Conservation (phyloP, 768 basidiomycete species). For the Lactarius hatsudake region DNA sequence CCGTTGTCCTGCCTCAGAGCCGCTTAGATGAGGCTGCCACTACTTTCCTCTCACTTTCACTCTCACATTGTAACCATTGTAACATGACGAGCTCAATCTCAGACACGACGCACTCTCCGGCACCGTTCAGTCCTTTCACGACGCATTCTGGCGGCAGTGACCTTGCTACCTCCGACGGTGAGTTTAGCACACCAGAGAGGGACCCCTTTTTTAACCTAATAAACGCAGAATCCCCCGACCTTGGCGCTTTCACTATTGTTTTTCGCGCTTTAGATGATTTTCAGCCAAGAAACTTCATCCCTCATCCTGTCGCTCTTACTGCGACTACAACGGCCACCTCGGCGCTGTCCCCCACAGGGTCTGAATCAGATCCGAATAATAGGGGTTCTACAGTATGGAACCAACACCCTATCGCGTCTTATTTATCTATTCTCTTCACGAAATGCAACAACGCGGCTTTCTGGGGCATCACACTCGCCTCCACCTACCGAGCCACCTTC, state of each 20-base stretch:
- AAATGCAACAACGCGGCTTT: constrained; percentile 22
- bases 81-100: constrained; percentile 36
- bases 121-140: constrained; percentile 41
- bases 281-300: constrained; percentile 40
- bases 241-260: constrained; percentile 69
- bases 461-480: constrained; percentile 21
- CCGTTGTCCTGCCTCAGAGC: background rate
- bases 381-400: constrained; percentile 64
- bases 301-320: constrained; percentile 26
- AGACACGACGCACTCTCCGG: constrained; percentile 37
- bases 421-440: constrained; percentile 43
- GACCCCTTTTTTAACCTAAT: background rate
- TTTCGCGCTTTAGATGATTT: constrained; percentile 63
- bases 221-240: constrained; percentile 60
- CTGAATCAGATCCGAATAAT: constrained; percentile 41
- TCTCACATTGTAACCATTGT: constrained; percentile 23
- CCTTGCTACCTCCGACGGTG: constrained; percentile 40
- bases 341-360: constrained; percentile 35
- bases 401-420: constrained; percentile 54
- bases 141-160: constrained; percentile 33
- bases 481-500: constrained; percentile 29
- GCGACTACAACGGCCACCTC: constrained; percentile 31
- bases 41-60: constrained; percentile 1
- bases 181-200: constrained; percentile 16
- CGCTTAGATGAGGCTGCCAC: background rate